These are phyloP conservation scores for Penicillium griseofulvum DNA, from an alignment of 2,329 filamentous ascomycete species.

Conservation along the genomic window DNA sequence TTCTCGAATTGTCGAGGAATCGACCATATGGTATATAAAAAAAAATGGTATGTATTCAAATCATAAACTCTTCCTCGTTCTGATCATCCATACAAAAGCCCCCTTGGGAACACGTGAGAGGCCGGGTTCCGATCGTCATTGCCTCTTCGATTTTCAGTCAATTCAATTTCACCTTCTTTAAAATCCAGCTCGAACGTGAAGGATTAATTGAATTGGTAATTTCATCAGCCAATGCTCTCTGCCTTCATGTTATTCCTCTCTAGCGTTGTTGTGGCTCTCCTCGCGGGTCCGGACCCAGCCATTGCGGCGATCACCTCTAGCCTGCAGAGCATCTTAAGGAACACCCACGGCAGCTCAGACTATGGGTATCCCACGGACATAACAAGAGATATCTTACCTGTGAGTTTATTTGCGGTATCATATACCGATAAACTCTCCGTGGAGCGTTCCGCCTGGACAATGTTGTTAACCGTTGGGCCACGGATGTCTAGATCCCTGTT, in stretches of 20 bases:
- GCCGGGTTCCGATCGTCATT: slow-evolving; percentile 2
- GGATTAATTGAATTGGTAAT: background rate
- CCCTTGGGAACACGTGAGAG: slow-evolving; percentile 8
- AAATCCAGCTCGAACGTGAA: background rate
- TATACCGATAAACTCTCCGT: background rate
- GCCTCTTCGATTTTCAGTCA: background rate
- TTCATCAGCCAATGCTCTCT: slow-evolving; percentile 5
- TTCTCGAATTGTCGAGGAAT: background rate
- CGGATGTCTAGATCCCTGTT: slow-evolving; percentile 35
- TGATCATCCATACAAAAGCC: background rate
- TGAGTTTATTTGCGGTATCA: slow-evolving; percentile 29
- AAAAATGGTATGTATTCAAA: background rate
- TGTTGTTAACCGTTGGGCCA: slow-evolving; percentile 7
- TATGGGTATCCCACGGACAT: slow-evolving; percentile 63
- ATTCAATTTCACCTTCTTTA: background rate
- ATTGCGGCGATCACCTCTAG: slow-evolving; percentile 39
- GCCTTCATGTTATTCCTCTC: slow-evolving; percentile 16
- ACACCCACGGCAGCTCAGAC: slow-evolving; percentile 51
- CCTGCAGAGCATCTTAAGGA: slow-evolving; percentile 56
- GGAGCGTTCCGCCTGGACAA: background rate
- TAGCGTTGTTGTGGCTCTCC: slow-evolving; percentile 22
- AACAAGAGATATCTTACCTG: slow-evolving; percentile 59
- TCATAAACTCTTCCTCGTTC: background rate
- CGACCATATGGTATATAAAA: background rate
- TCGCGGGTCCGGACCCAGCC: slow-evolving; percentile 24